Evolutionary conservation across 176 grass and related monocot genomes (phyloP).

Genomic region (Saccharum officinarum): DNA sequence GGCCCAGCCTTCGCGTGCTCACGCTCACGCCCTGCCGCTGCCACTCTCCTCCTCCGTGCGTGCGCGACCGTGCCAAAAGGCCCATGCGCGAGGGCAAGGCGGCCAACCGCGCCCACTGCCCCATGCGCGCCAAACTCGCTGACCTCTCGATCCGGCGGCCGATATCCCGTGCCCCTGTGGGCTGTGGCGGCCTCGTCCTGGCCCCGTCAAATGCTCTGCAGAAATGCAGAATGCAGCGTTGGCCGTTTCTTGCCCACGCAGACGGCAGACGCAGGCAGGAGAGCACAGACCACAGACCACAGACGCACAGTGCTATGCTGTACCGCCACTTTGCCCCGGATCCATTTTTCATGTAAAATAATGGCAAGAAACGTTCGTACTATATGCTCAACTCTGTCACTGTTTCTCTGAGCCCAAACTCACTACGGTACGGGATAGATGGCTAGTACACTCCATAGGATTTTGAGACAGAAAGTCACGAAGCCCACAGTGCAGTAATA

Average conservation of each 20-base stretch:
- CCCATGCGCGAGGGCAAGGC: background rate
- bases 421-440: too few species aligned
- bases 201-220: background rate
- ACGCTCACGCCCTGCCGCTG: background rate
- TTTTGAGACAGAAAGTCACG: too few species aligned
- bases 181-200: constrained; percentile 1
- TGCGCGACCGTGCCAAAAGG: constrained; percentile 1
- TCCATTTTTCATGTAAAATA: background rate
- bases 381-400: too few species aligned
- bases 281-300: too few species aligned
- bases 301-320: background rate
- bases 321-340: background rate
- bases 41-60: background rate
- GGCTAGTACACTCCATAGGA: too few species aligned
- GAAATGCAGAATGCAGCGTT: background rate
- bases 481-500: too few species aligned
- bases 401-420: too few species aligned
- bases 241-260: background rate
- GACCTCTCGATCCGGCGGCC: constrained; percentile 10
- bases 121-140: background rate
- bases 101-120: background rate
- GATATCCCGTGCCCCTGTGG: background rate
- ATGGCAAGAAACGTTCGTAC: too few species aligned
- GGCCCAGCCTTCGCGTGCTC: constrained; percentile 17
- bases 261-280: background rate